Conservation (phyloP, 106 monocot genomes). For the Allium cepa region DNA sequence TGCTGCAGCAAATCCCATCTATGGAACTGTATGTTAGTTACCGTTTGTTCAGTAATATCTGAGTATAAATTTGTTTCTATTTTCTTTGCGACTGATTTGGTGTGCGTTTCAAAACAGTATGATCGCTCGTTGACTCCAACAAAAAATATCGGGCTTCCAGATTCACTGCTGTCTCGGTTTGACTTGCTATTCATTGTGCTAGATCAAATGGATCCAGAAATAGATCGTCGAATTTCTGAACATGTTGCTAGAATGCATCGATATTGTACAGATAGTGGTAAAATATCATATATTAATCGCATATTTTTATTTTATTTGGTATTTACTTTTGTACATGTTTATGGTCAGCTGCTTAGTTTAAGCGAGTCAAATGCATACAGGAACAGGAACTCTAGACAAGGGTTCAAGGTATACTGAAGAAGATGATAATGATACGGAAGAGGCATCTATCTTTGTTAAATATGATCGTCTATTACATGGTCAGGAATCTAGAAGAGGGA, state of each 20-base stretch:
- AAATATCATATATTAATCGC: conserved; percentile 6
- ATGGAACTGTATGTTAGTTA: conserved; percentile 73
- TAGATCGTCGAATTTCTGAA: conserved; percentile 85
- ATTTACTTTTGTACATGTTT: background rate
- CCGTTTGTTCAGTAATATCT: background rate
- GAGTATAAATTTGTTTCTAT: background rate
- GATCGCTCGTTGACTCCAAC: conserved; percentile 96
- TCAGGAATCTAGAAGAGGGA: conserved; percentile 71
- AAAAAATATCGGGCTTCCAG: conserved; percentile 98
- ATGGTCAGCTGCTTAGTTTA: too few species aligned
- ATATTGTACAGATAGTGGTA: conserved; percentile 81
- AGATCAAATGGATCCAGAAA: conserved; percentile 99
- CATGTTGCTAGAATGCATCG: conserved; percentile 96
- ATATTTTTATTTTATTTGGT: background rate
- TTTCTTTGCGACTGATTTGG: conserved; percentile 3
- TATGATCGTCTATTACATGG: conserved; percentile 95
- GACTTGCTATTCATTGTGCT: conserved; percentile 98
- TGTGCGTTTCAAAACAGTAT: conserved; percentile 46
- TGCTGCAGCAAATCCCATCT: conserved; percentile 99
- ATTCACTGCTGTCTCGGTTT: conserved; percentile 97
- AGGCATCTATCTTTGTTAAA: conserved; percentile 69
- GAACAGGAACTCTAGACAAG: conserved; percentile 35
- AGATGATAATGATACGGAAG: conserved; percentile 75
- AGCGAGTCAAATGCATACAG: conserved; percentile 15
- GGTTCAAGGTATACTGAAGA: conserved; percentile 77